Evolutionary conservation across 2,329 filamentous ascomycete genomes (phyloP).

Genomic region (Fusarium sublunatum): DNA sequence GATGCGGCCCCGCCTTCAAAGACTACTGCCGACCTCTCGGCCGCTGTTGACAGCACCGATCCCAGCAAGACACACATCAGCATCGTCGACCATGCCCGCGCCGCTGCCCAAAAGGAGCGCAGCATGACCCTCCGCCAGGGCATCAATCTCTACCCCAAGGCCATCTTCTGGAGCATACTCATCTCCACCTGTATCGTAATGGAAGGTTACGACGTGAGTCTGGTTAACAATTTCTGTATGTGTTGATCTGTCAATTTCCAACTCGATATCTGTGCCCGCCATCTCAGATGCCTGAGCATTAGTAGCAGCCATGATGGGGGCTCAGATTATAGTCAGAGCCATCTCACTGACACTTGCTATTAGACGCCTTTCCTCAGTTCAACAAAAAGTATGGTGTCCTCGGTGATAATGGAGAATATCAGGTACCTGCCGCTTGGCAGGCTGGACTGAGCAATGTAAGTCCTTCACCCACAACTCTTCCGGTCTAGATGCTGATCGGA

Average conservation of each 20-base stretch:
- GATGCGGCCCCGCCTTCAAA: conserved; percentile 32
- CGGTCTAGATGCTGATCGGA: conserved; percentile 34
- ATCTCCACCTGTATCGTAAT: conserved; percentile 42
- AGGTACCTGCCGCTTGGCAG: conserved; percentile 72
- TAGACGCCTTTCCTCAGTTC: conserved; percentile 67
- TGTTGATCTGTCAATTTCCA: neutral
- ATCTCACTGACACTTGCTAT: conserved; percentile 21
- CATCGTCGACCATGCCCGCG: conserved; percentile 40
- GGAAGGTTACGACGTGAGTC: conserved; percentile 41
- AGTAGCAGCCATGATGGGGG: neutral
- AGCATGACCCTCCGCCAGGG: conserved; percentile 41
- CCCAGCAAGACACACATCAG: conserved; percentile 32
- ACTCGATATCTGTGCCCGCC: conserved; percentile 1
- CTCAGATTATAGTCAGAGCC: neutral
- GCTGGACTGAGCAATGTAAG: conserved; percentile 67
- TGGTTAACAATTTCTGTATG: conserved; percentile 43
- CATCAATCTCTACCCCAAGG: conserved; percentile 40
- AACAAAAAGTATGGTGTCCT: conserved; percentile 67
- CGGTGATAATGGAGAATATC: conserved; percentile 58
- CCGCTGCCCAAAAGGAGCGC: conserved; percentile 40
- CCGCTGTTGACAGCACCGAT: conserved; percentile 15
- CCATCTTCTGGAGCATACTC: conserved; percentile 39
- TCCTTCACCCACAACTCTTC: neutral
- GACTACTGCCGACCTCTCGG: conserved; percentile 29
- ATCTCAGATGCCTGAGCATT: neutral